phyloP scores from a whole-genome alignment of 2,329 filamentous ascomycete species.

The Fusarium poae region DNA sequence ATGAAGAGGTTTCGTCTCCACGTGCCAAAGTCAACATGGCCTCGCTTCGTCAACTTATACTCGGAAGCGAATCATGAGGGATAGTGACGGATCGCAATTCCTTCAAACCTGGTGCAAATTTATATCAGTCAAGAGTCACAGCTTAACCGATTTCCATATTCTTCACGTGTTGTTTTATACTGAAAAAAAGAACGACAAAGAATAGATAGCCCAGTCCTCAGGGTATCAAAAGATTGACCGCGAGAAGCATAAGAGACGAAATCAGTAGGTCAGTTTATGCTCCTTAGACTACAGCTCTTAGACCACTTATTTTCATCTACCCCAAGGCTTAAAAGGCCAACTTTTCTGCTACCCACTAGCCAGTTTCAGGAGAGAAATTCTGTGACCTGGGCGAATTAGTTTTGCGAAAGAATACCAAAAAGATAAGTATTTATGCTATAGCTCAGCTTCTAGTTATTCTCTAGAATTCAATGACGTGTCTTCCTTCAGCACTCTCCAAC shows the following conservation, averaged over 20 bases:
- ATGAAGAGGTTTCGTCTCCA: slow-evolving; percentile 1
- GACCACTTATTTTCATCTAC: too few relatives aligned
- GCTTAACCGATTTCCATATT: not conserved
- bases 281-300: too few relatives aligned
- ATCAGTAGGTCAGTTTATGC: too few relatives aligned
- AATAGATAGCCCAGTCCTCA: too few relatives aligned
- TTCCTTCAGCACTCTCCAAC: not conserved
- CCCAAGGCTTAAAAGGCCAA: too few relatives aligned
- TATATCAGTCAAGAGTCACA: not conserved
- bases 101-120: too few relatives aligned
- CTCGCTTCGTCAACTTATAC: not conserved
- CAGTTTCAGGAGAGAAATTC: not conserved
- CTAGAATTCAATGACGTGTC: not conserved
- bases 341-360: too few relatives aligned
- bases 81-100: not conserved
- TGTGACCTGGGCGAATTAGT: too few relatives aligned
- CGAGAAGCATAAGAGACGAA: too few relatives aligned
- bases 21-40: slow-evolving; percentile 13
- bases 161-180: not conserved
- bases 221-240: too few relatives aligned
- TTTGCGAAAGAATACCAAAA: too few relatives aligned
- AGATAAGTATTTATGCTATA: not conserved
- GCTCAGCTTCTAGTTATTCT: not conserved
- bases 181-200: too few relatives aligned
- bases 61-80: not conserved